A percentile compares a stretch with the other conserved stretches of the same genome.
These are phyloP conservation scores for Pterocarpus santalinus DNA, from an alignment of 306 rosid genomes.

Conservation along the genomic window DNA sequence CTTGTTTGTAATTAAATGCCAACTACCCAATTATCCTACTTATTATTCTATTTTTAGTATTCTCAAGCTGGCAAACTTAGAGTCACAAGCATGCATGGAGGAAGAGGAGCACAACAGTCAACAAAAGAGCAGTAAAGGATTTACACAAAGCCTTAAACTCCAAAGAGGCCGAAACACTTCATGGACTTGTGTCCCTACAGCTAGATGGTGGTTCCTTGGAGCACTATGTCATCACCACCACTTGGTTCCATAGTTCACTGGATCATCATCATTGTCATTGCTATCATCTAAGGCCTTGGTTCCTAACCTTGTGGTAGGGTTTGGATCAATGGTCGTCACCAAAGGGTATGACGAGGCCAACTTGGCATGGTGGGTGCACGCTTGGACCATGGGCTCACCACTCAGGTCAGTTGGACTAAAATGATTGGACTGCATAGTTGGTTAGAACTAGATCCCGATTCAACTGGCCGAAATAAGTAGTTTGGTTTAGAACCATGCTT, in stretches of 20 bases:
- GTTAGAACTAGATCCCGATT: no score
- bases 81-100: constrained; percentile 20
- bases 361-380: constrained; percentile 75
- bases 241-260: constrained; percentile 68
- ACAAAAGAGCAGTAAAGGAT: constrained; percentile 47
- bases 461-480: no score
- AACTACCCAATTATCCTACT: background rate
- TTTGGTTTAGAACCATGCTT: no score
- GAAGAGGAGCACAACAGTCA: constrained; percentile 43
- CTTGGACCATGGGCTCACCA: constrained; percentile 70
- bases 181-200: constrained; percentile 57
- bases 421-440: no score
- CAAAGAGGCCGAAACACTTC: constrained; percentile 45
- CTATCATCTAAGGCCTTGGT: constrained; percentile 29
- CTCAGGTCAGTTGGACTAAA: constrained; percentile 49
- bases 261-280: constrained; percentile 19
- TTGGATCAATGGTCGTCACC: constrained; percentile 62
- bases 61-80: constrained; percentile 55
- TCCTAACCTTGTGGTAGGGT: constrained; percentile 61
- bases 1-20: background rate
- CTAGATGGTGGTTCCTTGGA: constrained; percentile 91
- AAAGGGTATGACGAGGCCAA: constrained; percentile 61
- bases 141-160: constrained; percentile 62
- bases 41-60: background rate
- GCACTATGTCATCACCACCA: constrained; percentile 64